These are phyloP conservation scores for Candida hispaniensis DNA, from an alignment of 805 yeast genomes.

Conservation along the genomic window DNA sequence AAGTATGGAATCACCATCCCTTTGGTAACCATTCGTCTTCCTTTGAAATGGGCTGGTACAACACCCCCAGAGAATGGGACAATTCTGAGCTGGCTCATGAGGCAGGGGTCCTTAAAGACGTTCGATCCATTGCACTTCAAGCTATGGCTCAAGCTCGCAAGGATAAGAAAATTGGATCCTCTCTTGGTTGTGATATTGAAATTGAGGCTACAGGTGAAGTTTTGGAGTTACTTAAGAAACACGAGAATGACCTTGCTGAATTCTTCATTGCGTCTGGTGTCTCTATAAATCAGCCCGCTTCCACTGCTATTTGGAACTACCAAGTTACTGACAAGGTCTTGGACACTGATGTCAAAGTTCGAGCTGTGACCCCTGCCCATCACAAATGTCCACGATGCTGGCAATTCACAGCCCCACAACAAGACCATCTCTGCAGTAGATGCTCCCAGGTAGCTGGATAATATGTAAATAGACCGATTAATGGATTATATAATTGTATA, in stretches of 20 bases:
- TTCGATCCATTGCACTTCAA: slow-evolving; percentile 42
- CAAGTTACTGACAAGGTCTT: slow-evolving; percentile 26
- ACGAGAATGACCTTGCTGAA: slow-evolving; percentile 42
- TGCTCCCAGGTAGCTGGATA: slow-evolving; percentile 39
- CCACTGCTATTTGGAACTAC: slow-evolving; percentile 25
- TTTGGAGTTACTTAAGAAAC: slow-evolving; percentile 20
- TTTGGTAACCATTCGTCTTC: slow-evolving; percentile 33
- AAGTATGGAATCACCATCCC: slow-evolving; percentile 63
- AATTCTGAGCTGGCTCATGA: slow-evolving; percentile 34
- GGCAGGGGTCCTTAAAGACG: slow-evolving; percentile 36
- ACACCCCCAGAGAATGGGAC: slow-evolving; percentile 30
- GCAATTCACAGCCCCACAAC: slow-evolving; percentile 52
- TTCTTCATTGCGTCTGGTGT: slow-evolving; percentile 56
- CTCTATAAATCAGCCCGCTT: slow-evolving; percentile 27
- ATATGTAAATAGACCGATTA: slow-evolving; percentile 5
- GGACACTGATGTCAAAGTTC: slow-evolving; percentile 28
- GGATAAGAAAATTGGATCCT: slow-evolving; percentile 31
- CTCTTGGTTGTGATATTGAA: slow-evolving; percentile 11
- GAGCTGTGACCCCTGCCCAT: slow-evolving; percentile 37
- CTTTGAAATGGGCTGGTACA: slow-evolving; percentile 38
- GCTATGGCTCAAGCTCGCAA: slow-evolving; percentile 48
- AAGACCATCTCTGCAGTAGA: slow-evolving; percentile 50
- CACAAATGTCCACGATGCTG: slow-evolving; percentile 91
- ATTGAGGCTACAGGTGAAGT: slow-evolving; percentile 4
- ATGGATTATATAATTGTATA: slow-evolving; percentile 9